A percentile compares a stretch with the other conserved stretches of the same genome.
Evolutionary conservation across 176 grass and related monocot species (phyloP).

Genomic region (Dendrocalamus sinicus): DNA sequence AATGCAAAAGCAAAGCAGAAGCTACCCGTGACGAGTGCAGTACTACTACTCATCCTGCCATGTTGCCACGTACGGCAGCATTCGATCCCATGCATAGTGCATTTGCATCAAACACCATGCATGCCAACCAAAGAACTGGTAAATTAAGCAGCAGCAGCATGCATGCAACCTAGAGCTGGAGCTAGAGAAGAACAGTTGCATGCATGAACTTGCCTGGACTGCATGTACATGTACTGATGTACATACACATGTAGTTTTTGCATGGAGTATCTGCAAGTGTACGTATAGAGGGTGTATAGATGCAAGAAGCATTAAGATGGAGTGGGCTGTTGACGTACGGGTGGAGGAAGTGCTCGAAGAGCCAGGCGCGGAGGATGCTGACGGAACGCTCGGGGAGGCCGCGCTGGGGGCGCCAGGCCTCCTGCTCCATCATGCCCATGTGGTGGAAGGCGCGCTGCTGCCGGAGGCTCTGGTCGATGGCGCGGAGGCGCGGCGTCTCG

Average conservation of each 20-base stretch:
- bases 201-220: background rate
- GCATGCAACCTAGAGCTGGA: background rate
- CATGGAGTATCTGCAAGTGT: background rate
- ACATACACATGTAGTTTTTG: background rate
- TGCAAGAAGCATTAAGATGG: background rate
- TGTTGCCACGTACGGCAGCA: constrained; percentile 5
- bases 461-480: constrained; percentile 84
- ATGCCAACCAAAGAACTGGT: background rate
- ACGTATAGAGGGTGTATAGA: background rate
- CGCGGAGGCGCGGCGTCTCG: constrained; percentile 86
- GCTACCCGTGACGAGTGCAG: constrained; percentile 54
- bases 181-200: background rate
- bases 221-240: background rate
- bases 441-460: constrained; percentile 99
- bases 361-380: constrained; percentile 77
- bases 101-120: background rate
- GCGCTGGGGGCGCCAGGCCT: constrained; percentile 94
- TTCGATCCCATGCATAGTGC: constrained; percentile 23
- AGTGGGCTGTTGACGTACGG: constrained; percentile 63
- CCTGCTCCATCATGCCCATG: constrained; percentile 99
- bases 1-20: constrained; percentile 50
- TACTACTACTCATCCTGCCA: background rate
- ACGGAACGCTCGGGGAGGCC: constrained; percentile 96
- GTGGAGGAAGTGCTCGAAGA: constrained; percentile 99
- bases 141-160: background rate